Evolutionary conservation across 352 stramenopile genomes (phyloP).

Genomic region (Pythium chondricola): DNA sequence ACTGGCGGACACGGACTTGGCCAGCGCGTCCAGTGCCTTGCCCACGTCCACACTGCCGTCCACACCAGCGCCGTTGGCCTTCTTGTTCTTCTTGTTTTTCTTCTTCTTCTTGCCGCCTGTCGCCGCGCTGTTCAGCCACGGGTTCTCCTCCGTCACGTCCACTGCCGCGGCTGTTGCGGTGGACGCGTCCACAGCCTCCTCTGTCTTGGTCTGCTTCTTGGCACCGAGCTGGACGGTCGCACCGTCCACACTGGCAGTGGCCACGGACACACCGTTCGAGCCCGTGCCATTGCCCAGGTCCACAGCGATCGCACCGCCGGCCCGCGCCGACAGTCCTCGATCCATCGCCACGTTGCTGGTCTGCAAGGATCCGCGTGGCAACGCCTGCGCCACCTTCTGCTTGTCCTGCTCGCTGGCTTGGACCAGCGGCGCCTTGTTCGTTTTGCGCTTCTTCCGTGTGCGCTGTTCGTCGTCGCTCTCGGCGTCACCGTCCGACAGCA

Average conservation of each 20-base stretch:
- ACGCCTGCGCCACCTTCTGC: constrained; percentile 38
- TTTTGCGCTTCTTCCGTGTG: constrained; percentile 22
- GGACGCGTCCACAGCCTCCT: constrained; percentile 6
- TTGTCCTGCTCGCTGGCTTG: constrained; percentile 47
- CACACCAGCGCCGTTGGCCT: constrained; percentile 11
- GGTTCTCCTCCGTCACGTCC: constrained; percentile 46
- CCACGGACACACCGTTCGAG: constrained; percentile 3
- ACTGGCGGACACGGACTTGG: constrained; percentile 46
- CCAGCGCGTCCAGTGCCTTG: constrained; percentile 53
- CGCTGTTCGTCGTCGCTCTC: constrained; percentile 38
- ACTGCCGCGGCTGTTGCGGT: background rate
- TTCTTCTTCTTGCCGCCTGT: constrained; percentile 63
- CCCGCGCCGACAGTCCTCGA: constrained; percentile 54
- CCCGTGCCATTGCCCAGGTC: constrained; percentile 65
- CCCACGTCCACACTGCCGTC: constrained; percentile 33
- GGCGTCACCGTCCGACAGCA: constrained; percentile 57
- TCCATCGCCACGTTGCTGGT: constrained; percentile 69
- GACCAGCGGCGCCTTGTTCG: constrained; percentile 33
- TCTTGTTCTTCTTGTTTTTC: constrained; percentile 54
- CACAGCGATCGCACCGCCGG: constrained; percentile 56
- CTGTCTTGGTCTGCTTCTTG: constrained; percentile 18
- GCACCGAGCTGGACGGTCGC: constrained; percentile 26
- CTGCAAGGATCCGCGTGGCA: constrained; percentile 49
- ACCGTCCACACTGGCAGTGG: constrained; percentile 27
- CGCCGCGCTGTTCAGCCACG: constrained; percentile 44